Base-by-base conservation (phyloP, 1,284 basidiomycete genomes). In the Porodaedalea pini region DNA sequence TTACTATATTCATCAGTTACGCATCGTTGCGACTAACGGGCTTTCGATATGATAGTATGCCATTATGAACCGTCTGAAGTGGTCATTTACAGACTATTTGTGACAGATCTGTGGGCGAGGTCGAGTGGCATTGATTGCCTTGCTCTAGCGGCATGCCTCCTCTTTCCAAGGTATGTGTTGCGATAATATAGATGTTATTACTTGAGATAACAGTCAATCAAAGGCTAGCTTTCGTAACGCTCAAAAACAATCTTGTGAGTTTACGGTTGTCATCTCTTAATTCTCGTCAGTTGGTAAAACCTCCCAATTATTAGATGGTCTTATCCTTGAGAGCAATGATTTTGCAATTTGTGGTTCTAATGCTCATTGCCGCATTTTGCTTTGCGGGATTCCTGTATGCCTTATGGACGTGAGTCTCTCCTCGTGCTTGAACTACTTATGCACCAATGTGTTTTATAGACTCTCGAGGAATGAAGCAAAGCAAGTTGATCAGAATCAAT, bases 361-460 rank as follows among this genome's bases (percentile, higher is more conserved):
- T 97, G 90, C 68, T 86, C 37, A 90, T 97, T 23, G 94, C 94
- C 2, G 83, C 83, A 1, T 94, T 94, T 69, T 95, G 93, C 68
- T 93, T 92, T 65, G 83, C 81, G 39, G 93, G 94, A 2, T 98
- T 98, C 69, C 70, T 94, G 32, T 97, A 96, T 71, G 92, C 93
- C 0, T 77, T 97, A 17, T 95, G 86, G 84, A 94, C 91, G 78
- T 92, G 67, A 70, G 89, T 81, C 4, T n/a, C 15, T 17, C 49
- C 5, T 37, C 48, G 21, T 4, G 17, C 29, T 36, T 58, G 27
- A 51, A 52, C 32, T 47, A 52, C 36, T 44, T 58, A 21, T 52
- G 55, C 57, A 40, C 60, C 57, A 44, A 44, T 40, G 25, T 29
- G 32, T 25, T 44, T 23, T 52, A 41, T 54, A 89, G 86, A 11